A percentile compares a stretch with the other conserved stretches of the same genome.
These are phyloP conservation scores for Testicularia cyperi DNA, from an alignment of 1,284 basidiomycete species.

Conservation along the genomic window DNA sequence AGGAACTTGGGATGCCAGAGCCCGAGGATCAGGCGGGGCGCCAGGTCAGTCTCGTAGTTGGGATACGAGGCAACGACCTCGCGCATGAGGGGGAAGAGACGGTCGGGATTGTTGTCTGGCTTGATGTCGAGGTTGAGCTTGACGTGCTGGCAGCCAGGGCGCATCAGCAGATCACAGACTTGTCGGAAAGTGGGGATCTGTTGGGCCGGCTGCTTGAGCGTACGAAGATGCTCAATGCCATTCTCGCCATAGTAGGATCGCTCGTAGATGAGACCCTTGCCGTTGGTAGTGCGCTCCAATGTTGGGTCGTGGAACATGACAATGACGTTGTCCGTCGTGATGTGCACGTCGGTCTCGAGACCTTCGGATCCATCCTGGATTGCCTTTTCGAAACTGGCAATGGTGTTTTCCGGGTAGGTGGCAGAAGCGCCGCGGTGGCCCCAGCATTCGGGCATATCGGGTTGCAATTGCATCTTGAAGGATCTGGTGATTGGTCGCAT, in stretches of 20 bases:
- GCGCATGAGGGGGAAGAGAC: conserved; percentile 83
- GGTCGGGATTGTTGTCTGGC: conserved; percentile 83
- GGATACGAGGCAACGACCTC: conserved; percentile 71
- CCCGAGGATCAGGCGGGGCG: conserved; percentile 84
- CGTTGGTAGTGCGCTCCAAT: conserved; percentile 66
- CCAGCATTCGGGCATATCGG: conserved; percentile 52
- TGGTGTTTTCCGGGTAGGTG: conserved; percentile 59
- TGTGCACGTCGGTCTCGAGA: conserved; percentile 80
- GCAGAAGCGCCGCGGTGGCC: conserved; percentile 59
- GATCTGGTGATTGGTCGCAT: conserved; percentile 51
- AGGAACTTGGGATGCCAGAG: conserved; percentile 83
- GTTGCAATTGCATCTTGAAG: conserved; percentile 35
- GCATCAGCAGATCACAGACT: conserved; percentile 55
- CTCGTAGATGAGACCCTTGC: conserved; percentile 64
- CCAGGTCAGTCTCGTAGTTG: conserved; percentile 76
- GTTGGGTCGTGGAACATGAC: conserved; percentile 93
- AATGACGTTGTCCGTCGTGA: conserved; percentile 83
- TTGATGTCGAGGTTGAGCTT: conserved; percentile 76
- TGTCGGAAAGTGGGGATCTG: conserved; percentile 58
- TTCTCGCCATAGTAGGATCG: conserved; percentile 63
- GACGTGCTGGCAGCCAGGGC: conserved; percentile 53
- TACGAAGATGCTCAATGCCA: conserved; percentile 80
- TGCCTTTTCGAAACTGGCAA: conserved; percentile 57
- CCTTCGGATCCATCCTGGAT: conserved; percentile 58
- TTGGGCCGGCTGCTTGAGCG: conserved; percentile 72